Evolutionary conservation across 306 rosid species (phyloP).

Genomic region (Vicia sativa): DNA sequence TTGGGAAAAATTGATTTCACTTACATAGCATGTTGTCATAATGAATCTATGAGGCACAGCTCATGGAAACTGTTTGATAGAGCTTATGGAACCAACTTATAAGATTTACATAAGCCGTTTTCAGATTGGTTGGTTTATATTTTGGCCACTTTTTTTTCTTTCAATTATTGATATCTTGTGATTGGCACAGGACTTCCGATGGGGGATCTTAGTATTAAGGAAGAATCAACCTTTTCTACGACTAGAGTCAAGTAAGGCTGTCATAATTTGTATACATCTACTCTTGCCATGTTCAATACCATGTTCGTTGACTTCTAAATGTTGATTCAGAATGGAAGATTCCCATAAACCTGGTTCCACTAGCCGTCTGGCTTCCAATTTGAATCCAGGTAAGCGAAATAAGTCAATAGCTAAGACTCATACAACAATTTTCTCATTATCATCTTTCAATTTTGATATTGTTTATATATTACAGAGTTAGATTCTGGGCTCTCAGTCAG

Average conservation of each 20-base stretch:
- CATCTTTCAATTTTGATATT: conserved; percentile 38
- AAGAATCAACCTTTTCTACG: conserved; percentile 81
- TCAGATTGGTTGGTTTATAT: conserved; percentile 12
- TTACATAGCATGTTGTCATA: conserved; percentile 6
- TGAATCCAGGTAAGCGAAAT: conserved; percentile 62
- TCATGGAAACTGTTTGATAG: too few relatives aligned
- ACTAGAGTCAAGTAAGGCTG: conserved; percentile 79
- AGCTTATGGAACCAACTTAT: too few relatives aligned
- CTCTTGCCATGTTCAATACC: conserved; percentile 28
- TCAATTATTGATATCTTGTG: conserved; percentile 30
- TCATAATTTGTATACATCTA: conserved; percentile 29
- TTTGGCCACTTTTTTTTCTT: conserved; percentile 20
- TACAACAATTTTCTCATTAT: not conserved
- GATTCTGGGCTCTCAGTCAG: conserved; percentile 58
- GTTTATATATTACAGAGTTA: conserved; percentile 50
- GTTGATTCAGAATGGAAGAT: conserved; percentile 75
- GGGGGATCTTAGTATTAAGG: conserved; percentile 76
- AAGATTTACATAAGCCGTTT: too few relatives aligned
- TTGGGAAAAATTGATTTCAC: not conserved
- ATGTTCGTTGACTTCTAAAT: conserved; percentile 37
- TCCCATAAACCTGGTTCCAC: conserved; percentile 69
- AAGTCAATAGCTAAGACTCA: conserved; percentile 9
- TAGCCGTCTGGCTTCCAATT: conserved; percentile 64
- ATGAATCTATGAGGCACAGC: too few relatives aligned
- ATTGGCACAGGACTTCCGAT: conserved; percentile 63